Base-by-base conservation (phyloP, 179 eudicot genomes). In the Silene noctiflora region DNA sequence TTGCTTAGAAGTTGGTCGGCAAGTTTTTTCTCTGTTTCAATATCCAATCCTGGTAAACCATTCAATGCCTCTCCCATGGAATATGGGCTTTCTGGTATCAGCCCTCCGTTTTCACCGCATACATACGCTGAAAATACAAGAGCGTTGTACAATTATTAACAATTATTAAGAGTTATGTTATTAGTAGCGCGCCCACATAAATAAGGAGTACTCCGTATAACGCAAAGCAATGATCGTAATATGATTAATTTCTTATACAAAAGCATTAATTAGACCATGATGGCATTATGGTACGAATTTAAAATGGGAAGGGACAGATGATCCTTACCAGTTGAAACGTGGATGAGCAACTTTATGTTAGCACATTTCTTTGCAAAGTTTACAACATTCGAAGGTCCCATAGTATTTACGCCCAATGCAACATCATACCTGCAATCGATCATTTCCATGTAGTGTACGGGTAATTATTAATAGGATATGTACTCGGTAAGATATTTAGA, bases 281-380 rank as follows among this genome's bases (percentile, higher is more conserved):
- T 51, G 17, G 1, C 4, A 39, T 14, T 51, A 13, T 13, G 58
- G 46, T 39, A 51, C 17, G n/a, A 51, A 51, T 2, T 12, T 51
- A 60, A 63, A 63, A 11, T 24, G 4, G 4, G 27, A 7, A 14
- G 10, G 65, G 17, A 27, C 20, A 71, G 4, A 21, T 17, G 39
- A 0, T 12, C 17, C 72, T 58, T 29, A 86, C 88, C 88, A 0
- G 88, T 86, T 1, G 88, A 86, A 20, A 86, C 86, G 58, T 86
- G 88, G 48, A 86, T 77, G 24, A 86, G 74, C 33, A 86, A 29
- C 74, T 82, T 70, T 44, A 86, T 66, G 2, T 81, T 86, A 4
- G 55, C 53, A 73, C 88, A 86, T 22, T 75, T 79, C 64, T 79
- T 83, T 0, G 84, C 84, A 72, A 86, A 86, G 46, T 72, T 55